Evolutionary conservation across 345 rosid genomes (phyloP).

Genomic region (Pugionium dolabratum): DNA sequence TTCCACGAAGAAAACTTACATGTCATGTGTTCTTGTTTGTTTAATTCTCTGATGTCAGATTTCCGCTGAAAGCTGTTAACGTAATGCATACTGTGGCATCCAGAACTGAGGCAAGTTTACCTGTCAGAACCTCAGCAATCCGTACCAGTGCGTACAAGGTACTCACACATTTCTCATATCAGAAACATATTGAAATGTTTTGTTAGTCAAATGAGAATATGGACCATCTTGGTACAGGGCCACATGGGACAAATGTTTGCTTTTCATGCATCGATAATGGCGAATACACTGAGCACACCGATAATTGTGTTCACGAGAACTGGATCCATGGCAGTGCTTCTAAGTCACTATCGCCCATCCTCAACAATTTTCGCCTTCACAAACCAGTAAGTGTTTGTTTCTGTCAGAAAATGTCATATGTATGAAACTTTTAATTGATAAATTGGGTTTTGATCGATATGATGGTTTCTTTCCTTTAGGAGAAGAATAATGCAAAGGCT

Average conservation of each 20-base stretch:
- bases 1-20: no score
- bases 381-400: conserved; percentile 62
- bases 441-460: conserved; percentile 4
- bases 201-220: conserved; percentile 1
- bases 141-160: conserved; percentile 61
- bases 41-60: conserved; percentile 45
- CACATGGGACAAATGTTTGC: conserved; percentile 99
- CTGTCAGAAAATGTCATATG: conserved; percentile 2
- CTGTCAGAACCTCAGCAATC: conserved; percentile 57
- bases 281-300: conserved; percentile 78
- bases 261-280: conserved; percentile 92
- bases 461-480: conserved; percentile 45
- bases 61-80: conserved; percentile 86
- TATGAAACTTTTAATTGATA: not conserved
- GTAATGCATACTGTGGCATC: conserved; percentile 94
- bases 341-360: conserved; percentile 87
- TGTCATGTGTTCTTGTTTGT: not conserved
- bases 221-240: conserved; percentile 50
- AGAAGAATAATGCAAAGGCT: conserved; percentile 88
- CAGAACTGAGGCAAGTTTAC: conserved; percentile 84
- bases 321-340: conserved; percentile 85
- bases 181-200: not conserved
- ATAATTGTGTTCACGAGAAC: conserved; percentile 90
- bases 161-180: conserved; percentile 18
- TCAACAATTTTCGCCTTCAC: conserved; percentile 93